Evolutionary conservation across 352 stramenopile genomes (phyloP).

Genomic region (Phytophthora pistaciae): DNA sequence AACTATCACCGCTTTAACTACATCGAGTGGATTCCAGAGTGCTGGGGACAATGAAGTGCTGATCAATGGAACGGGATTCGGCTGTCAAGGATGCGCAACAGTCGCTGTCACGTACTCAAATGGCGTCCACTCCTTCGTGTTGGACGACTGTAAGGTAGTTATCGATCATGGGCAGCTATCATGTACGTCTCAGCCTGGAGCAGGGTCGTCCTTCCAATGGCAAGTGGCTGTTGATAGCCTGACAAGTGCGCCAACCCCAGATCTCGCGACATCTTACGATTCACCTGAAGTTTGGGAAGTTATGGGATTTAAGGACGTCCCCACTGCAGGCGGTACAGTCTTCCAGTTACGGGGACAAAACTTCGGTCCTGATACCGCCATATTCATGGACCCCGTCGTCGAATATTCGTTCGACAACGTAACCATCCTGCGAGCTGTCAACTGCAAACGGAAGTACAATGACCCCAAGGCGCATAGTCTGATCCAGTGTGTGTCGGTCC

Average conservation of each 20-base stretch:
- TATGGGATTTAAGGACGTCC: constrained; percentile 53
- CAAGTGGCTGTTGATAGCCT: constrained; percentile 49
- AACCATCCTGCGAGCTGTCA: constrained; percentile 45
- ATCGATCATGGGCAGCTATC: constrained; percentile 50
- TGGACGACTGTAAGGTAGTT: constrained; percentile 52
- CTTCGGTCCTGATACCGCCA: constrained; percentile 56
- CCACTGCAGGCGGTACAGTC: constrained; percentile 51
- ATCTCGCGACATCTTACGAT: constrained; percentile 39
- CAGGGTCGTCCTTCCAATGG: constrained; percentile 49
- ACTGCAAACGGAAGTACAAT: constrained; percentile 67
- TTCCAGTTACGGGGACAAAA: constrained; percentile 59
- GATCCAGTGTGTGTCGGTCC: constrained; percentile 60
- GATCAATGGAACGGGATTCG: constrained; percentile 59
- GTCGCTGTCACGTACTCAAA: constrained; percentile 53
- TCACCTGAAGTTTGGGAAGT: constrained; percentile 45
- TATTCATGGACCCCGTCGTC: constrained; percentile 58
- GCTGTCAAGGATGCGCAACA: constrained; percentile 39
- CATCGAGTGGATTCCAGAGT: constrained; percentile 34
- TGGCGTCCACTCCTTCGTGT: constrained; percentile 42
- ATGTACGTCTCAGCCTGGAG: constrained; percentile 46
- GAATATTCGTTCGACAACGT: constrained; percentile 55
- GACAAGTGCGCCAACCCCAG: constrained; percentile 21
- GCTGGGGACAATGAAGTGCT: constrained; percentile 39
- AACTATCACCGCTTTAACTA: constrained; percentile 26
- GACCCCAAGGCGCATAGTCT: constrained; percentile 47